A percentile compares a stretch with the other conserved stretches of the same genome.
These are phyloP conservation scores for slime mould (Dictyostelium discoideum) DNA, from an alignment of 78 protist genomes.

Conservation along the genomic window DNA sequence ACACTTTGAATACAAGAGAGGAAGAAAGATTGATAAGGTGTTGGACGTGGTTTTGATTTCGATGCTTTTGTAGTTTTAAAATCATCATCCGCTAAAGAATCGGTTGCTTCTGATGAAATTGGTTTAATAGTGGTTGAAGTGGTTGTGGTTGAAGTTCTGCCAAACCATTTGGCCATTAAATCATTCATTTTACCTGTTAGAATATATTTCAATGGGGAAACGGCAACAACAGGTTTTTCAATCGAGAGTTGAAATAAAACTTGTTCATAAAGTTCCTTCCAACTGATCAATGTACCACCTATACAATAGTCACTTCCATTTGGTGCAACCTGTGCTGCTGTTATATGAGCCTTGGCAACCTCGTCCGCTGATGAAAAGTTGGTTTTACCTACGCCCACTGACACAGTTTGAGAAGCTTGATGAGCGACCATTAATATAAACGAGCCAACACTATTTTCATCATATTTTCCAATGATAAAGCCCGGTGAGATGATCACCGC, in stretches of 20 bases:
- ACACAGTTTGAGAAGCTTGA: background rate
- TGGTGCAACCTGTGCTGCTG: background rate
- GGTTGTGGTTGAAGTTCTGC: background rate
- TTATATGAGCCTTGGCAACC: background rate
- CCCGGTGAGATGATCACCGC: background rate
- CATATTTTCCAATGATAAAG: conserved; percentile 4
- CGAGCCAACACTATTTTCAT: background rate
- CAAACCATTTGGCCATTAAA: background rate
- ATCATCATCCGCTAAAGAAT: background rate
- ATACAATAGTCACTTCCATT: background rate
- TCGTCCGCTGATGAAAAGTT: background rate
- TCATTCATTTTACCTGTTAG: background rate
- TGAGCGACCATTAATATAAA: background rate
- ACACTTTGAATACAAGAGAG: background rate
- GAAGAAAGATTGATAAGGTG: background rate
- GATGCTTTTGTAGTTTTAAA: background rate
- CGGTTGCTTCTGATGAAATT: background rate
- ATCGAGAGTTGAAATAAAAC: background rate
- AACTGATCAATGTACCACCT: background rate
- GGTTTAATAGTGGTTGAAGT: background rate
- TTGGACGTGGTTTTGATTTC: background rate
- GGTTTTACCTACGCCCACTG: background rate
- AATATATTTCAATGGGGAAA: background rate
- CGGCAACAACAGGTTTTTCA: background rate
- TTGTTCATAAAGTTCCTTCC: conserved; percentile 8